Evolutionary conservation across 352 stramenopile species (phyloP).

Genomic region (Pythium brassicae): DNA sequence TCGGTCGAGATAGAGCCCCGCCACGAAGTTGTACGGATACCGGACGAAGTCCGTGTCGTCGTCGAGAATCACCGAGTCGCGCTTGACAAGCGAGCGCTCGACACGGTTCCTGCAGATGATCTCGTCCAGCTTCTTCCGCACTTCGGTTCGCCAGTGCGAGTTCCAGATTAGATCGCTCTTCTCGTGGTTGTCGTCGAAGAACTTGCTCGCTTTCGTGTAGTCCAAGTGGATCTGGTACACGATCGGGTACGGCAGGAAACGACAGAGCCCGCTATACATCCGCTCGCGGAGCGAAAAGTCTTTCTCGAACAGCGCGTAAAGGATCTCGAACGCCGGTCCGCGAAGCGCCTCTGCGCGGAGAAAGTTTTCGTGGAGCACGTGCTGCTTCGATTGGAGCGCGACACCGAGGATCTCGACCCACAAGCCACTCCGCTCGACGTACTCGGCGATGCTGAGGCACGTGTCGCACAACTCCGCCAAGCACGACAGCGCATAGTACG

Average conservation of each 20-base stretch:
- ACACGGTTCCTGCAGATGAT: conserved; percentile 76
- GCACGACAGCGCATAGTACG: conserved; percentile 71
- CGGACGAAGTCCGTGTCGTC: conserved; percentile 59
- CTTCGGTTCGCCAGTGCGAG: conserved; percentile 64
- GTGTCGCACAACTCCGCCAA: conserved; percentile 76
- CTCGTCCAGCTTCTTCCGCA: conserved; percentile 70
- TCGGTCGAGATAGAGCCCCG: conserved; percentile 65
- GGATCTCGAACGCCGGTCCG: conserved; percentile 74
- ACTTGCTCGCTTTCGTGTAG: conserved; percentile 58
- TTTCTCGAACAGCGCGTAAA: conserved; percentile 75
- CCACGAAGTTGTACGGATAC: conserved; percentile 64
- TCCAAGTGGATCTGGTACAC: conserved; percentile 83
- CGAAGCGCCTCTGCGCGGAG: conserved; percentile 68
- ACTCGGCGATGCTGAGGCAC: conserved; percentile 68
- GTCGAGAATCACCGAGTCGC: conserved; percentile 71
- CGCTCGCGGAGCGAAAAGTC: conserved; percentile 58
- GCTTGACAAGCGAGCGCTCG: conserved; percentile 68
- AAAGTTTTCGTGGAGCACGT: conserved; percentile 81
- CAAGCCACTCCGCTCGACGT: conserved; percentile 63
- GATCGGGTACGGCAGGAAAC: conserved; percentile 76
- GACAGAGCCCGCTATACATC: conserved; percentile 69
- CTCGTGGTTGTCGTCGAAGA: conserved; percentile 83
- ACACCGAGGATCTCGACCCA: conserved; percentile 81
- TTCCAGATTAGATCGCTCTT: conserved; percentile 86
- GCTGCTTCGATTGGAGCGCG: conserved; percentile 70